A percentile compares a stretch with the other conserved stretches of the same genome.
Evolutionary conservation across 2,329 filamentous ascomycete species (phyloP).

Genomic region (Ceratocystis ficicola): DNA sequence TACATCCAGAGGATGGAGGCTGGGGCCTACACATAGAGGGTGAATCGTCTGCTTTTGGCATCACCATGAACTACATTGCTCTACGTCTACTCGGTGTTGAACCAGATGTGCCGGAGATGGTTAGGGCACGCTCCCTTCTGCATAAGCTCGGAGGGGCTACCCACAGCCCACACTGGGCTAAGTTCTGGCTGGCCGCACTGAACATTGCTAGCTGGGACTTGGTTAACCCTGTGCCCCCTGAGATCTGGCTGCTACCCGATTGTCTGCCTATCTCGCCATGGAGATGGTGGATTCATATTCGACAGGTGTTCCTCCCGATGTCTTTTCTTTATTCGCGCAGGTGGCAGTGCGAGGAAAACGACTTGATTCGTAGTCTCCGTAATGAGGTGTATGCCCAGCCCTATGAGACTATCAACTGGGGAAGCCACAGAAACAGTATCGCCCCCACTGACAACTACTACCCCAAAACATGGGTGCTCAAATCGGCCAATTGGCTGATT

Average conservation of each 20-base stretch:
- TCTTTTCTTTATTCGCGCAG: conserved; percentile 74
- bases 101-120: conserved; percentile 71
- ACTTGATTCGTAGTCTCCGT: conserved; percentile 58
- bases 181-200: conserved; percentile 82
- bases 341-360: conserved; percentile 65
- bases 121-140: conserved; percentile 68
- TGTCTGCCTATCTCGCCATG: conserved; percentile 84
- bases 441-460: conserved; percentile 75
- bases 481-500: conserved; percentile 63
- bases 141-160: conserved; percentile 78
- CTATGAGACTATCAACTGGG: conserved; percentile 67
- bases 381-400: conserved; percentile 73
- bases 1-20: conserved; percentile 78
- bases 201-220: conserved; percentile 80
- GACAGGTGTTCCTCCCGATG: conserved; percentile 93
- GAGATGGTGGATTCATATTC: conserved; percentile 97
- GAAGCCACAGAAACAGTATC: conserved; percentile 69
- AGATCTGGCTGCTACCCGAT: conserved; percentile 84
- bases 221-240: conserved; percentile 86
- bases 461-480: conserved; percentile 76
- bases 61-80: conserved; percentile 71
- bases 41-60: conserved; percentile 84
- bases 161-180: conserved; percentile 86
- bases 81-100: conserved; percentile 72
- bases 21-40: conserved; percentile 96